Evolutionary conservation across 345 rosid species (phyloP), one percentile per base, ranked within the genome.

Genomic region (Pelargonium nanum): DNA sequence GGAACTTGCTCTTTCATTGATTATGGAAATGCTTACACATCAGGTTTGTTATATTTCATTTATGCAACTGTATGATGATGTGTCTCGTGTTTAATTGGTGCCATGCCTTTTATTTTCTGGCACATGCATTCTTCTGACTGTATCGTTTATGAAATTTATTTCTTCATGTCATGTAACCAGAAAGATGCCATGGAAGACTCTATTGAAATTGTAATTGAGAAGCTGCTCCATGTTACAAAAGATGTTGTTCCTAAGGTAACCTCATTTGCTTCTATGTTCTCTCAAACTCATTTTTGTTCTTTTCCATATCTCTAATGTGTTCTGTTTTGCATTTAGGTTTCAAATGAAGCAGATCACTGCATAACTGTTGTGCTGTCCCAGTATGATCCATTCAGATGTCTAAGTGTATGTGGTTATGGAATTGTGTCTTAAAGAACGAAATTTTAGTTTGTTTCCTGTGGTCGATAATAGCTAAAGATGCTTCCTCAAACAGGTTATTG

Each of bases 301-400:
- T n/a, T 22, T 22, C 62, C 65, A 66, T 72, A 2, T 66, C 53
- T 7, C 17, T 45, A 65, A 55, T 61, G 24, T 59, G 23, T 24
- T 64, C 51, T 59, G 13, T 65, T 22, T 23, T 56, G 9, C 67
- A 25, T 62, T 58, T 77, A 93, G 99, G 87, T 90, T 63, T 83
- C 95, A 57, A 86, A 63, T 73, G 92, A 90, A 78, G 92, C 92
- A 66, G 99, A 93, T 74, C 90, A 80, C 74, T 87, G 96, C 76
- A 80, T 93, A 79, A 87, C 81, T 48, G 61, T 79, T 1, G 78
- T 90, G 57, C 71, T 93, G 75, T 81, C 90, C 34, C 86, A 85
- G 55, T 89, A 84, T 72, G 99, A 93, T 64, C 96, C 96, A 61
- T 87, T 87, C 82, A 85, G 99, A 87, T 85, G 96, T 81, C 82